Base-by-base conservation (phyloP, 805 yeast genomes). In the Wickerhamomyces alni region DNA sequence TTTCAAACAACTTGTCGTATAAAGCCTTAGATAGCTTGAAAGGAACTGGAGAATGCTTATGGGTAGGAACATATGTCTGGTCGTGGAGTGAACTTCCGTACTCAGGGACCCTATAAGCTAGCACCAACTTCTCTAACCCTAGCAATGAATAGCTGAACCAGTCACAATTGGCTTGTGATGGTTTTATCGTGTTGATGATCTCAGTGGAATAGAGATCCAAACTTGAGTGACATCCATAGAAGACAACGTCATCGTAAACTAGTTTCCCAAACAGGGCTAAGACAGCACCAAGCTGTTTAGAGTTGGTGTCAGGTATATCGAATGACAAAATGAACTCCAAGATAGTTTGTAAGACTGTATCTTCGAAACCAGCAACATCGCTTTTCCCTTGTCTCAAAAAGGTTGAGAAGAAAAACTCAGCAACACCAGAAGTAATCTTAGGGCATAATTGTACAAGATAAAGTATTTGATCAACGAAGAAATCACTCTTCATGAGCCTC, bases 121-220 rank as follows among this genome's bases (percentile, higher is more conserved):
- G 65, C 32, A 84, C 50, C 3, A 80, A 58, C 27, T 72, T 74
- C 40, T 79, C 85, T 34, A 77, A 65, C 4, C 80, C 69, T 19
- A 69, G 58, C 27, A 87, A 54, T 0, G 78, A 75, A 41, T 73
- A 67, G 0, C 82, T 72, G 50, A 77, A 76, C 82, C 86, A 86
- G 13, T 68, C 65, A 21, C 65, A 52, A 43, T 73, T 69, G 2
- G 60, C 61, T 42, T 56, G 52, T 29, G 66, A 67, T 2, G 67
- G 59, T 1, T 48, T 56, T 10, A 77, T 43, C 3, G 63, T 61
- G 2, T 51, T 57, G 11, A 61, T 51, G 24, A 77, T 52, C 27
- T 65, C 66, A 0, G 47, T 35, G 3, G 69, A 43, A 40, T 74
- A 69, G 8, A 56, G 53, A 8, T 63, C 65, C 12, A 70, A 44